Conservation (phyloP, 306 rosid species). For the Senna siamea region DNA sequence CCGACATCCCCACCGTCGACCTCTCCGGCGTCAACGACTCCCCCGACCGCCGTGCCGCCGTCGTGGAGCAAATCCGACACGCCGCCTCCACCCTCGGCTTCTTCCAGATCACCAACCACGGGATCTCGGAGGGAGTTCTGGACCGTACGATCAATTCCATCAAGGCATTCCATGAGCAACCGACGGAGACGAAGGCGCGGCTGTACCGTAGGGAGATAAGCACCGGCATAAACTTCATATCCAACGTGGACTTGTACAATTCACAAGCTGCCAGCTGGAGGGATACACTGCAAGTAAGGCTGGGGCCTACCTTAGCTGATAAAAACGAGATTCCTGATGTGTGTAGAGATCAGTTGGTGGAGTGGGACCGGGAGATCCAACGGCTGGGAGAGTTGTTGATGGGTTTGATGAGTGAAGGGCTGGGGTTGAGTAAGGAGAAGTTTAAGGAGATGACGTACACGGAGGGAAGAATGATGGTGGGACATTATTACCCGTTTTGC, state of each 20-base stretch:
- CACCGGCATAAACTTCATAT: constrained; percentile 45
- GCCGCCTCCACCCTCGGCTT: constrained; percentile 66
- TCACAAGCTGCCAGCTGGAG: constrained; percentile 78
- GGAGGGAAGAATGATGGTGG: constrained; percentile 47
- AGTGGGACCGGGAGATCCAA: constrained; percentile 56
- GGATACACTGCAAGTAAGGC: constrained; percentile 60
- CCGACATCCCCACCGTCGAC: constrained; percentile 53
- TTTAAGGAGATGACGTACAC: constrained; percentile 35
- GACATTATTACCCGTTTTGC: constrained; percentile 58
- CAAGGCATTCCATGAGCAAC: constrained; percentile 61
- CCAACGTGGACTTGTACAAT: constrained; percentile 54
- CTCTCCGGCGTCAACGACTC: constrained; percentile 41
- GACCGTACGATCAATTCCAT: constrained; percentile 38
- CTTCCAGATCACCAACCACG: constrained; percentile 67
- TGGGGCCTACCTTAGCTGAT: constrained; percentile 44
- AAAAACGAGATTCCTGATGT: constrained; percentile 52
- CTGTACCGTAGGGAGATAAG: constrained; percentile 49
- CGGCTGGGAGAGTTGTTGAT: constrained; percentile 49
- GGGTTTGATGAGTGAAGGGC: constrained; percentile 53
- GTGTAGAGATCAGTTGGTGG: constrained; percentile 51
- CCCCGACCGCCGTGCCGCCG: constrained; percentile 25
- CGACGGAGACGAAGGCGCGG: constrained; percentile 48
- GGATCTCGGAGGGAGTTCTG: constrained; percentile 41
- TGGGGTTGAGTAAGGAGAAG: constrained; percentile 47
- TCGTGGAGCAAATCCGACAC: constrained; percentile 37